Conservation (phyloP, 306 rosid genomes). For the Gastrolobium villosum region DNA sequence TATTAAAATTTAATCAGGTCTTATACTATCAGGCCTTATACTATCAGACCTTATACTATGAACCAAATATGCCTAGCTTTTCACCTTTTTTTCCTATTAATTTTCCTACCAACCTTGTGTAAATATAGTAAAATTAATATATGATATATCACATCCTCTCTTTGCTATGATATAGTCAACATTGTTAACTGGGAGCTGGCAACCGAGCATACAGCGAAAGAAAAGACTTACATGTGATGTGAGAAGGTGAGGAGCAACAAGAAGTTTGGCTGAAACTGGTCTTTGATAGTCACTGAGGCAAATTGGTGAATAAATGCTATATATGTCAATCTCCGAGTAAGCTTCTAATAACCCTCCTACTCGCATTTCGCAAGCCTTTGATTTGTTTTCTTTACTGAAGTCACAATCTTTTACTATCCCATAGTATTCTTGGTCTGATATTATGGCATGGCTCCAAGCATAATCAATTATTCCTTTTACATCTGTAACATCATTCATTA, state of each 20-base stretch:
- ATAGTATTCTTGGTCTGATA: conserved; percentile 56
- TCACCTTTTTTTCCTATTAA: not conserved
- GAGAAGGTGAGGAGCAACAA: conserved; percentile 58
- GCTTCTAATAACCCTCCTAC: conserved; percentile 38
- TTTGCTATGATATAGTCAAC: no score
- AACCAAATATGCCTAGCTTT: no score
- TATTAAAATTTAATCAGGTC: no score
- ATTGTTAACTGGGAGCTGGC: no score
- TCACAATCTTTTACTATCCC: conserved; percentile 50
- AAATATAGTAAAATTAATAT: not conserved
- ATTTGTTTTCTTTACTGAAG: conserved; percentile 41
- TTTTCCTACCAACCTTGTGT: not conserved
- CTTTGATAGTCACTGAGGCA: conserved; percentile 38
- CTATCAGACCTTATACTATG: no score
- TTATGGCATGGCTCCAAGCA: conserved; percentile 72
- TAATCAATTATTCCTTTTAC: conserved; percentile 61
- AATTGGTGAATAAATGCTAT: conserved; percentile 63
- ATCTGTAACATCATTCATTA: conserved; percentile 59
- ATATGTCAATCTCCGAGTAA: conserved; percentile 59
- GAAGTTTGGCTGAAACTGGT: conserved; percentile 31
- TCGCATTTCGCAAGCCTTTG: conserved; percentile 39
- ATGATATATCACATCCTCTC: not conserved
- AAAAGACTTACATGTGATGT: conserved; percentile 57
- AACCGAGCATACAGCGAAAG: no score
- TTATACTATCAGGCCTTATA: no score